phyloP scores from a whole-genome alignment of 1,284 basidiomycete species.

The Neolentinus lepideus region DNA sequence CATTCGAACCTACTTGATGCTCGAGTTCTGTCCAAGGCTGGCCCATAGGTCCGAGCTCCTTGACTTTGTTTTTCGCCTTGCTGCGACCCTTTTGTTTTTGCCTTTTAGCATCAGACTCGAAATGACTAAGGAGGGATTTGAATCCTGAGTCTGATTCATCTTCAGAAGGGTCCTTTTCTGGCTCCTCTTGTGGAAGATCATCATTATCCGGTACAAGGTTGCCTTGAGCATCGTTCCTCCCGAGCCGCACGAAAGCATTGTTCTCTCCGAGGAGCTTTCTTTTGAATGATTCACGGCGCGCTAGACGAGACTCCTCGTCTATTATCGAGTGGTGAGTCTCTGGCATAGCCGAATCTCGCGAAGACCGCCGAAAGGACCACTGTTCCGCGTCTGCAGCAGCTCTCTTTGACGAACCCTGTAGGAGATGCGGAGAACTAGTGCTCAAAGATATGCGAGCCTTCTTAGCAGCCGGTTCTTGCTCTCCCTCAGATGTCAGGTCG shows the following conservation, averaged over 20 bases:
- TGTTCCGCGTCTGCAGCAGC: background rate
- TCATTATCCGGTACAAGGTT: conserved; percentile 16
- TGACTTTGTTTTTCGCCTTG: conserved; percentile 29
- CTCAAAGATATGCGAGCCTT: conserved; percentile 3
- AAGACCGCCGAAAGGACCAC: background rate
- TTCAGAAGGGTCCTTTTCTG: conserved; percentile 1
- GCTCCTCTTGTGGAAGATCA: conserved; percentile 22
- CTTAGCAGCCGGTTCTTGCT: background rate
- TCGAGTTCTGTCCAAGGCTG: conserved; percentile 79
- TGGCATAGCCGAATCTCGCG: no score
- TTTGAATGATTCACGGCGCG: conserved; percentile 44
- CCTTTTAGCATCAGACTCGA: conserved; percentile 28
- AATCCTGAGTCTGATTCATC: conserved; percentile 37
- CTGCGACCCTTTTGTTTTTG: conserved; percentile 24
- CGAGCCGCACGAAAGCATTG: conserved; percentile 18
- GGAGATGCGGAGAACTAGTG: background rate
- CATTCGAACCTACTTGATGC: conserved; percentile 57
- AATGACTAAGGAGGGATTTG: conserved; percentile 37
- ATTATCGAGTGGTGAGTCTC: background rate
- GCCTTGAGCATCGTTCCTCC: conserved; percentile 11
- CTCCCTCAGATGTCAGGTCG: background rate
- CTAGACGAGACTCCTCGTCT: background rate
- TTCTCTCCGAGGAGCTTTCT: conserved; percentile 45
- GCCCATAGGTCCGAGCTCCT: conserved; percentile 70
- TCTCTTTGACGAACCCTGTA: background rate